A percentile compares a stretch with the other conserved stretches of the same genome.
Conservation (phyloP, 2,329 filamentous ascomycete genomes). For the Geosmithia putterillii region DNA sequence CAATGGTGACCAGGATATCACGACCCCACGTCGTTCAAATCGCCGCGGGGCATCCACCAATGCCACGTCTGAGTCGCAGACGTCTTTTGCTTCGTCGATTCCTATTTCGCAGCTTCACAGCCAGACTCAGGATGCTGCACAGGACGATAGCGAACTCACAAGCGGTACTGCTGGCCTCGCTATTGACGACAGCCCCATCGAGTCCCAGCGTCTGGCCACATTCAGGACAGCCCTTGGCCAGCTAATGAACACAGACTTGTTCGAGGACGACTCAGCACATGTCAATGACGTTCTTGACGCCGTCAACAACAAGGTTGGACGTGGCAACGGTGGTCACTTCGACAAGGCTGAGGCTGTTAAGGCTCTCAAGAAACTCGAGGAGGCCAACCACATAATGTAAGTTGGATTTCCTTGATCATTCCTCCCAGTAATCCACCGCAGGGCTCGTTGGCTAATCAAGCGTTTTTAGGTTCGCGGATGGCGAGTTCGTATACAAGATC, state of each 20-base stretch:
- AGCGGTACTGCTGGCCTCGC: constrained; percentile 26
- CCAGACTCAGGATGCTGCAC: constrained; percentile 26
- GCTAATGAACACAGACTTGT: constrained; percentile 71
- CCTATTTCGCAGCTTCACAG: constrained; percentile 58
- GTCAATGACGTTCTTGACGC: constrained; percentile 63
- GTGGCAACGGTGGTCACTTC: constrained; percentile 46
- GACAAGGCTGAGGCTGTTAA: constrained; percentile 58
- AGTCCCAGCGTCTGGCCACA: constrained; percentile 48
- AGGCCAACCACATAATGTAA: constrained; percentile 86
- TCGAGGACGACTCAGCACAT: constrained; percentile 72
- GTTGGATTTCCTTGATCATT: constrained; percentile 20
- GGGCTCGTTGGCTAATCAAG: constrained; percentile 11
- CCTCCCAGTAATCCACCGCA: background rate
- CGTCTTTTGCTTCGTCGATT: constrained; percentile 68
- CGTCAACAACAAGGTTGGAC: constrained; percentile 61
- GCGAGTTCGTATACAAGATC: constrained; percentile 59
- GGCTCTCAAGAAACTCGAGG: constrained; percentile 69
- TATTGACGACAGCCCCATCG: constrained; percentile 37
- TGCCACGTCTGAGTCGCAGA: constrained; percentile 28
- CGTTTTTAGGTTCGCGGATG: constrained; percentile 39
- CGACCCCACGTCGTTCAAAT: constrained; percentile 28
- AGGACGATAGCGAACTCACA: constrained; percentile 29
- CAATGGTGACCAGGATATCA: constrained; percentile 35
- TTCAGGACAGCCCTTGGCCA: constrained; percentile 79
- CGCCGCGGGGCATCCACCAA: constrained; percentile 23